Evolutionary conservation across 2,329 filamentous ascomycete genomes (phyloP).

Genomic region (Cytospora paraplurivora): DNA sequence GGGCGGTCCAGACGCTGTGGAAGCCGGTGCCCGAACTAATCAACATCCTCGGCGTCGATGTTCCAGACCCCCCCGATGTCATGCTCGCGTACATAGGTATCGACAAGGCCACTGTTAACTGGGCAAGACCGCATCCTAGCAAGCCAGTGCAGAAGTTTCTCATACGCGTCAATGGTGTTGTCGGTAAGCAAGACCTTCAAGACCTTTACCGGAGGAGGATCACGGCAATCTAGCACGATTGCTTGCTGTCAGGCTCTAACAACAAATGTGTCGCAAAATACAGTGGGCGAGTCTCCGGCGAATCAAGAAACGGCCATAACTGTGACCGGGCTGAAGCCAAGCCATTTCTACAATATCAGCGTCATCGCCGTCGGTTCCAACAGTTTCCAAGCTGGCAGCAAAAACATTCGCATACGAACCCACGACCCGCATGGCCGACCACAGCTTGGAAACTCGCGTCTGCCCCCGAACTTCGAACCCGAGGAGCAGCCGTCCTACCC

Average conservation of each 20-base stretch:
- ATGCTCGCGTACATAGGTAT: constrained; percentile 87
- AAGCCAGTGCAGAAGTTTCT: constrained; percentile 81
- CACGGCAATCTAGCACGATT: constrained; percentile 31
- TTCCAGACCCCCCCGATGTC: constrained; percentile 85
- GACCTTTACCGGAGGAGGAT: constrained; percentile 8
- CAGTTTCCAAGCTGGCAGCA: constrained; percentile 89
- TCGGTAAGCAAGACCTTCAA: constrained; percentile 59
- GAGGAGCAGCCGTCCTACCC: constrained; percentile 50
- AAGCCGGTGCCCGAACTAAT: constrained; percentile 92
- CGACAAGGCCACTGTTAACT: constrained; percentile 86
- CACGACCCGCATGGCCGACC: constrained; percentile 65
- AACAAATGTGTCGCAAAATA: constrained; percentile 16
- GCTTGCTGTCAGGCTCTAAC: constrained; percentile 16
- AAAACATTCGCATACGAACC: constrained; percentile 81
- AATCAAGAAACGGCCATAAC: constrained; percentile 84
- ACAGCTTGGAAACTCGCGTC: constrained; percentile 57
- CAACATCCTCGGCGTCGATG: constrained; percentile 87
- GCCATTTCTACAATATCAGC: constrained; percentile 89
- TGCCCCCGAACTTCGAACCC: constrained; percentile 58
- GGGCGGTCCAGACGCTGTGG: constrained; percentile 84
- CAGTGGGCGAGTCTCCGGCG: constrained; percentile 80
- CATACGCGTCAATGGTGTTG: constrained; percentile 90
- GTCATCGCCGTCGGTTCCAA: constrained; percentile 89
- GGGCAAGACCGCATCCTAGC: constrained; percentile 72
- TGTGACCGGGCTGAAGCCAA: constrained; percentile 82